Evolutionary conservation across 306 rosid species (phyloP).

Genomic region (Prunus fruticosa): DNA sequence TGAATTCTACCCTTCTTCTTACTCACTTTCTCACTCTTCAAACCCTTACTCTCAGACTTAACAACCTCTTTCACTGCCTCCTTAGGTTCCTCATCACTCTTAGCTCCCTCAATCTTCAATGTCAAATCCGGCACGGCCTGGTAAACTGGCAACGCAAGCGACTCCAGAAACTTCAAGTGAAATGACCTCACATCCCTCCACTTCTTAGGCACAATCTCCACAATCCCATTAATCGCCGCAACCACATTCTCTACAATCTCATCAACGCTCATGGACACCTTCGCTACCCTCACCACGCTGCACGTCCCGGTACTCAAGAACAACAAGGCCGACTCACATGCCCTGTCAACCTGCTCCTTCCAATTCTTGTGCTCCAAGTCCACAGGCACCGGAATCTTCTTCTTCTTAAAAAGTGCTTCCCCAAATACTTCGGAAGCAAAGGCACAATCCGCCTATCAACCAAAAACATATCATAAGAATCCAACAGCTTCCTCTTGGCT

Average conservation of each 20-base stretch:
- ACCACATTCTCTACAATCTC: constrained; percentile 57
- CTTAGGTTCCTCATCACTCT: constrained; percentile 10
- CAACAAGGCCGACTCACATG: constrained; percentile 46
- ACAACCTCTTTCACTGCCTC: constrained; percentile 10
- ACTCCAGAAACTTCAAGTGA: constrained; percentile 71
- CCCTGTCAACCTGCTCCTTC: constrained; percentile 72
- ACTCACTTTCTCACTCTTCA: constrained; percentile 16
- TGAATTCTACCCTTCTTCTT: constrained; percentile 76
- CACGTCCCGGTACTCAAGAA: constrained; percentile 69
- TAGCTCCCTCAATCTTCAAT: constrained; percentile 55
- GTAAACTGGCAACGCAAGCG: constrained; percentile 64
- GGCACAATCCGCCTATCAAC: constrained; percentile 61
- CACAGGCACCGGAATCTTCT: constrained; percentile 76
- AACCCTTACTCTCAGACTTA: constrained; percentile 4
- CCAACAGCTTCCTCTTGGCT: constrained; percentile 62
- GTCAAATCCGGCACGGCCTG: constrained; percentile 54
- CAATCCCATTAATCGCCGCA: constrained; percentile 49
- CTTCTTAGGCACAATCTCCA: constrained; percentile 55
- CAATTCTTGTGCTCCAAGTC: constrained; percentile 66
- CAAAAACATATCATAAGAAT: constrained; percentile 61
- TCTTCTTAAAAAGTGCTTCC: constrained; percentile 79
- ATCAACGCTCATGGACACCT: constrained; percentile 39
- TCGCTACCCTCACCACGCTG: constrained; percentile 68
- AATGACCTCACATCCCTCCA: constrained; percentile 78
- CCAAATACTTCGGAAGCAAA: constrained; percentile 48